These are phyloP conservation scores for Talaromyces proteolyticus DNA, from an alignment of 495 filamentous ascomycete genomes.

Conservation along the genomic window DNA sequence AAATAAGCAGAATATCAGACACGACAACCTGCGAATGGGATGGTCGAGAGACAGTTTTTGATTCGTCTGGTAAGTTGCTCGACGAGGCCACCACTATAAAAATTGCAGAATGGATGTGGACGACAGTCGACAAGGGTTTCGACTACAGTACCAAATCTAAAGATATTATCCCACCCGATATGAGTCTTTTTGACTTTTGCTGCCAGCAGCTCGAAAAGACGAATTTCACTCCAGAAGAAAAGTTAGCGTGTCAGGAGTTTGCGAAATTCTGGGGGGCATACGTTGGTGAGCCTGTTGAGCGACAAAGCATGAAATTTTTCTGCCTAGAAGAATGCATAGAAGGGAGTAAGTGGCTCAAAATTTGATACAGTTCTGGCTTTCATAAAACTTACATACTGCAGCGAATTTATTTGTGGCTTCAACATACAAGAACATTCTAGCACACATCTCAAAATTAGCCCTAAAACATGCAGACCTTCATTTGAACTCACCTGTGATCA, in stretches of 20 bases:
- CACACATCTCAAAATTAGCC: slow-evolving; percentile 58
- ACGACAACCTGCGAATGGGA: slow-evolving; percentile 53
- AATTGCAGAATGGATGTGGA: slow-evolving; percentile 66
- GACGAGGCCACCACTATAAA: slow-evolving; percentile 43
- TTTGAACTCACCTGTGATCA: slow-evolving; percentile 47
- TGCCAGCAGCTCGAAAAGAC: slow-evolving; percentile 52
- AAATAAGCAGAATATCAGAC: slow-evolving; percentile 63
- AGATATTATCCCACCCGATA: slow-evolving; percentile 54
- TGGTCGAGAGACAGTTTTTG: slow-evolving; percentile 51
- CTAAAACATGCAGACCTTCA: slow-evolving; percentile 57
- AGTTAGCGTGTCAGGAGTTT: slow-evolving; percentile 52
- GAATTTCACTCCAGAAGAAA: slow-evolving; percentile 44
- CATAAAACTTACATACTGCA: slow-evolving; percentile 18
- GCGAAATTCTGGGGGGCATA: slow-evolving; percentile 82
- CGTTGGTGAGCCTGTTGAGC: slow-evolving; percentile 69
- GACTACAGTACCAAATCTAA: slow-evolving; percentile 66
- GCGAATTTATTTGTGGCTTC: slow-evolving; percentile 86
- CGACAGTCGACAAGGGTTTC: slow-evolving; percentile 72
- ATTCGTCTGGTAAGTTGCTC: slow-evolving; percentile 55
- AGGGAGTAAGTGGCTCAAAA: slow-evolving; percentile 54
- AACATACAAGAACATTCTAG: slow-evolving; percentile 75
- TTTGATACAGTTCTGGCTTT: background rate
- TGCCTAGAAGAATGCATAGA: slow-evolving; percentile 94
- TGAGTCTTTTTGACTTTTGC: slow-evolving; percentile 78
- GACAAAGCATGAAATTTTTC: slow-evolving; percentile 87